Conservation (phyloP, 352 stramenopile genomes). For the Phytophthora hibernalis region DNA sequence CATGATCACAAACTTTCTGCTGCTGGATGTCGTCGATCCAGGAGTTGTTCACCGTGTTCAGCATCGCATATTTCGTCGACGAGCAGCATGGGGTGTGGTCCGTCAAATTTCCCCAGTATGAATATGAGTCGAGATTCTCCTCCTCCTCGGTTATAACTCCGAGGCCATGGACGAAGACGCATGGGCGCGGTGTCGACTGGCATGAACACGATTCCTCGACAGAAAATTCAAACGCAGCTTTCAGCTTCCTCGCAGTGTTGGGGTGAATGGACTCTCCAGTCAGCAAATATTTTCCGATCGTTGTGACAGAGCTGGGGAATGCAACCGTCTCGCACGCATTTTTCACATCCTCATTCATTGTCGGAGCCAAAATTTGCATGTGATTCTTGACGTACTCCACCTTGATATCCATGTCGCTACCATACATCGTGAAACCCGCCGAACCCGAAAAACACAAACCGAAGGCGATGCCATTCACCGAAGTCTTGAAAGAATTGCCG, state of each 20-base stretch:
- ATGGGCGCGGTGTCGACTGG: slow-evolving; percentile 26
- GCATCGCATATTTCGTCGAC: slow-evolving; percentile 31
- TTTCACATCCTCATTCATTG: background rate
- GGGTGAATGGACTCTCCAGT: slow-evolving; percentile 19
- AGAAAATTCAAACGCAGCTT: slow-evolving; percentile 17
- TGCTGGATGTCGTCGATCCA: slow-evolving; percentile 42
- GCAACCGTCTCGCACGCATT: slow-evolving; percentile 20
- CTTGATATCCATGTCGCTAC: slow-evolving; percentile 41
- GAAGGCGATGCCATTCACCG: slow-evolving; percentile 45
- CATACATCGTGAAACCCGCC: slow-evolving; percentile 34
- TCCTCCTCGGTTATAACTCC: slow-evolving; percentile 35
- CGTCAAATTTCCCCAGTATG: slow-evolving; percentile 51
- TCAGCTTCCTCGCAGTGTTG: slow-evolving; percentile 10
- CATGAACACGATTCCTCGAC: slow-evolving; percentile 17
- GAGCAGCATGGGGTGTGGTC: slow-evolving; percentile 43
- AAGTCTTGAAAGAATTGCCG: slow-evolving; percentile 35
- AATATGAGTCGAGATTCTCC: slow-evolving; percentile 31
- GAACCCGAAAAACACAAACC: slow-evolving; percentile 40
- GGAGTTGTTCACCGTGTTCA: slow-evolving; percentile 44
- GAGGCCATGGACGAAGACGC: slow-evolving; percentile 49
- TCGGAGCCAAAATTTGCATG: slow-evolving; percentile 22
- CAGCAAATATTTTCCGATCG: slow-evolving; percentile 24
- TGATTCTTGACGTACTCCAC: slow-evolving; percentile 30
- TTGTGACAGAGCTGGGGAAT: slow-evolving; percentile 17
- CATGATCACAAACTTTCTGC: slow-evolving; percentile 39